Percentiles rank a stretch among this genome's conserved stretches.
These are phyloP conservation scores for Pythium rishiriense DNA, from an alignment of 352 stramenopile genomes.

Conservation along the genomic window DNA sequence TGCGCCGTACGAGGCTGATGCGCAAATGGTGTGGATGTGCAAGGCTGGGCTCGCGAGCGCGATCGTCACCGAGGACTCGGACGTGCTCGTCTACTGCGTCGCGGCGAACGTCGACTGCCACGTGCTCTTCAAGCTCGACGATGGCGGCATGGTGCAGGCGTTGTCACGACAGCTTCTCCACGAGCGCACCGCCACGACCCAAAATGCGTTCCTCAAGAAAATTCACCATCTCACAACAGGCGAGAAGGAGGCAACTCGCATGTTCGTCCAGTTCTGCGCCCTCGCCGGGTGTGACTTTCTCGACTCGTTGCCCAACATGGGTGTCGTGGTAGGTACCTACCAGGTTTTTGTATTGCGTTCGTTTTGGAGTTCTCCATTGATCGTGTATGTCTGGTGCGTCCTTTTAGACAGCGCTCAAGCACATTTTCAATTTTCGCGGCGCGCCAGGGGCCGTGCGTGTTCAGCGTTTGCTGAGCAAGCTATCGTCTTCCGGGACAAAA, in stretches of 20 bases:
- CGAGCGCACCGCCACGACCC: constrained; percentile 37
- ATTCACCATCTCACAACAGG: constrained; percentile 57
- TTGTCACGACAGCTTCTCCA: constrained; percentile 60
- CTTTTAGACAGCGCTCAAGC: constrained; percentile 66
- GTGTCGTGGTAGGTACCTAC: constrained; percentile 53
- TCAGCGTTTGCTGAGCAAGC: constrained; percentile 64
- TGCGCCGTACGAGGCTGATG: constrained; percentile 76
- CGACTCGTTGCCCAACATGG: constrained; percentile 74
- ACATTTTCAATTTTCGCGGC: constrained; percentile 71
- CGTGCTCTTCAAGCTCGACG: constrained; percentile 75
- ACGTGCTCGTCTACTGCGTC: constrained; percentile 78
- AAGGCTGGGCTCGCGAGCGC: constrained; percentile 51
- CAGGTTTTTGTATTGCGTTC: not conserved
- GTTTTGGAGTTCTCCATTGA: not conserved
- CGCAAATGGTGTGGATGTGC: constrained; percentile 84
- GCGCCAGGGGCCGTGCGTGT: constrained; percentile 55
- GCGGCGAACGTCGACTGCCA: constrained; percentile 45
- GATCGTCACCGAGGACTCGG: constrained; percentile 83
- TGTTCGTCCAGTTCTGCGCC: constrained; percentile 82
- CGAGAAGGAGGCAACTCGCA: constrained; percentile 59
- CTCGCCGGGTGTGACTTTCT: constrained; percentile 77
- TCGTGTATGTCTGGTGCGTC: not conserved
- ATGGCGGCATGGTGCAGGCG: constrained; percentile 57
- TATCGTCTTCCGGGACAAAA: constrained; percentile 44
- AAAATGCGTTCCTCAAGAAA: constrained; percentile 64